These are phyloP conservation scores for Acanthamoeba rhysodes DNA, from an alignment of 208 protist genomes.

Conservation along the genomic window DNA sequence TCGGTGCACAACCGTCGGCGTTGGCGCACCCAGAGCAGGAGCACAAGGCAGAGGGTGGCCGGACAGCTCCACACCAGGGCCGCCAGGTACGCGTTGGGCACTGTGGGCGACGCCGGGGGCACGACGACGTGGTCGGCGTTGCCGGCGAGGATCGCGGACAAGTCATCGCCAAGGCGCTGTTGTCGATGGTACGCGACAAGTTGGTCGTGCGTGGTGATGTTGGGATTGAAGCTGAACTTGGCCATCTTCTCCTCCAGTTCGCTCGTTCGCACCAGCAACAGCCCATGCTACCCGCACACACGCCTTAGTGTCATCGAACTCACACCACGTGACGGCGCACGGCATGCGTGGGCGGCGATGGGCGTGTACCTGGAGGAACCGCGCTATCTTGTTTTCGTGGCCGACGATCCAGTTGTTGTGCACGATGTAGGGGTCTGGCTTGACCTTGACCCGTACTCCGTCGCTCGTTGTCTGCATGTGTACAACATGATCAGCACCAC, in stretches of 20 bases:
- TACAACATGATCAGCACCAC: too few species aligned
- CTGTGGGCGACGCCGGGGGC: too few species aligned
- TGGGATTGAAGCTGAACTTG: background rate
- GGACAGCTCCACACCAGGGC: too few species aligned
- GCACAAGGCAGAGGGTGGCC: too few species aligned
- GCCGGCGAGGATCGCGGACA: too few species aligned
- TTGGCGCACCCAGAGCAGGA: too few species aligned
- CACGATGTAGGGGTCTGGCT: background rate
- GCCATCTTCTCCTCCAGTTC: background rate
- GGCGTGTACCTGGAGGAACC: background rate
- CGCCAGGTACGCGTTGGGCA: too few species aligned
- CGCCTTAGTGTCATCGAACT: too few species aligned
- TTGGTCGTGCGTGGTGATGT: background rate
- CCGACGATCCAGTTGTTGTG: constrained; percentile 68
- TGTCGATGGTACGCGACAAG: background rate
- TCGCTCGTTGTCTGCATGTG: background rate
- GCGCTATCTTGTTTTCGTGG: background rate
- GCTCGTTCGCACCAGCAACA: background rate
- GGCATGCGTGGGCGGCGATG: too few species aligned
- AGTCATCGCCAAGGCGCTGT: too few species aligned
- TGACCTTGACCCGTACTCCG: background rate
- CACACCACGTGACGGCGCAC: background rate
- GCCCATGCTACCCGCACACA: background rate
- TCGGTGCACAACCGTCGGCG: too few species aligned
- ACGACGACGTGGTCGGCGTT: too few species aligned